phyloP scores from a whole-genome alignment of 176 grass and related monocot genomes.

The Olyra latifolia region DNA sequence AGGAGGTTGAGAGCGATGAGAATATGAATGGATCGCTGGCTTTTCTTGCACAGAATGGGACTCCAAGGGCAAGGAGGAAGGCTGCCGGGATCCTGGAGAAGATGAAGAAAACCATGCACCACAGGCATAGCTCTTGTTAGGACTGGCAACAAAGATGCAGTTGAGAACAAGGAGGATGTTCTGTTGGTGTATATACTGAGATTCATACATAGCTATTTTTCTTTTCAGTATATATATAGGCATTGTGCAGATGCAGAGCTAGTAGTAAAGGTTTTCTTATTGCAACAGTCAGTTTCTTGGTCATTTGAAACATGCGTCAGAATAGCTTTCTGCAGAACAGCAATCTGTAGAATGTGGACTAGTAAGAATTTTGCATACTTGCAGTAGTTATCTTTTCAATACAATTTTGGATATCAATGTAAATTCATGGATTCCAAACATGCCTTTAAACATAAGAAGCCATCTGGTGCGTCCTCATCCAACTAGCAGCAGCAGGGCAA shows the following conservation, averaged over 20 bases:
- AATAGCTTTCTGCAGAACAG: neutral
- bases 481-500: too few relatives aligned
- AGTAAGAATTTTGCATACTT: conserved; percentile 7
- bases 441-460: neutral
- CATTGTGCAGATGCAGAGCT: conserved; percentile 25
- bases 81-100: conserved; percentile 63
- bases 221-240: conserved; percentile 39
- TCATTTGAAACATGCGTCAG: conserved; percentile 6
- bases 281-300: conserved; percentile 1
- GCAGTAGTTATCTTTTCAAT: neutral
- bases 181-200: conserved; percentile 45
- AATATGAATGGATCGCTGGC: conserved; percentile 49
- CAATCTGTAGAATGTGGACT: neutral
- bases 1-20: conserved; percentile 60
- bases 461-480: too few relatives aligned
- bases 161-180: conserved; percentile 27
- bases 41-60: conserved; percentile 56
- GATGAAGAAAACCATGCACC: conserved; percentile 55
- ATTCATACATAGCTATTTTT: conserved; percentile 43
- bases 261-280: conserved; percentile 21
- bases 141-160: conserved; percentile 5
- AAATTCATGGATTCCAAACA: neutral
- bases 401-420: neutral
- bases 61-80: conserved; percentile 65
- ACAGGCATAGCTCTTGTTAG: conserved; percentile 71